Evolutionary conservation across 2,329 filamentous ascomycete species (phyloP).

Genomic region (Dactylonectria estremocensis): DNA sequence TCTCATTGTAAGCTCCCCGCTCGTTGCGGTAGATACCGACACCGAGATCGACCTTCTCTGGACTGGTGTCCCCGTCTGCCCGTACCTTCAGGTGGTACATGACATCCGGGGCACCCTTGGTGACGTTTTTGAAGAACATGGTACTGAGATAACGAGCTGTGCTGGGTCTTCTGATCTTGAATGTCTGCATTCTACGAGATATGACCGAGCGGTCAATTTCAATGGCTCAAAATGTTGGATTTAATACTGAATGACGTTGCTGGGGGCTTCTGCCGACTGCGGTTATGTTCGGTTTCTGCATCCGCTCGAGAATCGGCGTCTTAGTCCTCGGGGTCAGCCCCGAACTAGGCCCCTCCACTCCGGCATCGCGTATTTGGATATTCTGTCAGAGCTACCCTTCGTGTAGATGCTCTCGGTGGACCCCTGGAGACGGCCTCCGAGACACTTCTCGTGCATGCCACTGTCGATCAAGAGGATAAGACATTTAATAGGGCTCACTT

Average conservation of each 20-base stretch:
- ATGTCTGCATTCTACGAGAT: neutral
- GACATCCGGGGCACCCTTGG: constrained; percentile 48
- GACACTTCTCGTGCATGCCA: neutral
- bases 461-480: neutral
- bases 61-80: constrained; percentile 48
- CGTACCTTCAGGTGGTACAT: constrained; percentile 53
- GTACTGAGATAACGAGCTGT: constrained; percentile 7
- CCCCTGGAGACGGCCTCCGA: constrained; percentile 7
- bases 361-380: neutral
- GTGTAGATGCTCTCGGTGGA: neutral
- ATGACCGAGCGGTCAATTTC: neutral
- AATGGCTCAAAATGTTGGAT: neutral
- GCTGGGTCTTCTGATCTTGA: constrained; percentile 1
- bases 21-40: constrained; percentile 56
- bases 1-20: constrained; percentile 50
- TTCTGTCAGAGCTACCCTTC: neutral
- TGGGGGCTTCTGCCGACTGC: neutral
- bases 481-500: neutral
- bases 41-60: constrained; percentile 54
- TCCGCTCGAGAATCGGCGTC: neutral
- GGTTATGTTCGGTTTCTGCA: neutral
- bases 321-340: neutral
- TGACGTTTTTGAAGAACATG: constrained; percentile 47
- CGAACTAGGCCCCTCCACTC: neutral
- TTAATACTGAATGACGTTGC: neutral